These are phyloP conservation scores for Hysterium pulicare DNA, from an alignment of 2,329 filamentous ascomycete species.

Conservation along the genomic window DNA sequence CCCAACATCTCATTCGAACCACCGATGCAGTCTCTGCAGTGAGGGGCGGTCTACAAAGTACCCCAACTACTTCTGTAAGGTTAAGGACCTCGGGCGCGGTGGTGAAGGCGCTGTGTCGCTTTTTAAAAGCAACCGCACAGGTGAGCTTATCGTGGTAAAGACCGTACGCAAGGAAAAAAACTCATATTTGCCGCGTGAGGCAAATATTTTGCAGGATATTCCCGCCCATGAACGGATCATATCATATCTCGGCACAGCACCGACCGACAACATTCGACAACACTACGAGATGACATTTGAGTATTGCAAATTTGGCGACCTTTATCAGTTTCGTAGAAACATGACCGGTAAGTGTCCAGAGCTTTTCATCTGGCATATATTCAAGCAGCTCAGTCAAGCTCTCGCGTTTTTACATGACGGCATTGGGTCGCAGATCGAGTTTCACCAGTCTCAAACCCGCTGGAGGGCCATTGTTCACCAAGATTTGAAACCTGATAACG, in stretches of 20 bases:
- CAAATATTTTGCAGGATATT: background rate
- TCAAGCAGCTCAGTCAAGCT: background rate
- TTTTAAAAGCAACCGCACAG: background rate
- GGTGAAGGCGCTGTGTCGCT: background rate
- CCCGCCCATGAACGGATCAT: background rate
- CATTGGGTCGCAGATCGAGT: background rate
- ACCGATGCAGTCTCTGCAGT: too few relatives aligned
- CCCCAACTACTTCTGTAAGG: background rate
- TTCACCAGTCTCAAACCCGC: background rate
- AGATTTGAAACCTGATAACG: background rate
- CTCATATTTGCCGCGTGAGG: background rate
- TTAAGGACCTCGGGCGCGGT: background rate
- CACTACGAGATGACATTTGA: background rate
- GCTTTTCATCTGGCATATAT: constrained; percentile 1
- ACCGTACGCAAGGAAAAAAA: background rate
- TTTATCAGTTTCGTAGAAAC: background rate
- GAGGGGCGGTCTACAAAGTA: too few relatives aligned
- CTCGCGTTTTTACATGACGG: constrained; percentile 2
- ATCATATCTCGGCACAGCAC: background rate
- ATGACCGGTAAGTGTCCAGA: background rate
- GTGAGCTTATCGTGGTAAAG: background rate
- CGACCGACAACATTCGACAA: background rate
- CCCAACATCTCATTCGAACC: too few relatives aligned
- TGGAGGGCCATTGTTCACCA: background rate
- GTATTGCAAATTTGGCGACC: constrained; percentile 1